Evolutionary conservation across 306 rosid species (phyloP).

Genomic region (Fagus crenata): DNA sequence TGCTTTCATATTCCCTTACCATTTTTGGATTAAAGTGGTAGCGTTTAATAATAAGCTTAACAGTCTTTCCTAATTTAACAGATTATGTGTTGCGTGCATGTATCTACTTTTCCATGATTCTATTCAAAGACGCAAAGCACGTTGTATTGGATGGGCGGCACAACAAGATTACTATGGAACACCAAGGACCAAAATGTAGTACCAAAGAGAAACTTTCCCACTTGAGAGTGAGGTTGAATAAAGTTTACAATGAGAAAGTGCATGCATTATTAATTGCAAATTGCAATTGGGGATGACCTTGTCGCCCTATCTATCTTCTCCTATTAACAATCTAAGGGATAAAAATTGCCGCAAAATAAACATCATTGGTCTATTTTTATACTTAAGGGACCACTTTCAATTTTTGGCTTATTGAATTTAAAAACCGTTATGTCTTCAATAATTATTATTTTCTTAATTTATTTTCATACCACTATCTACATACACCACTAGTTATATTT

Average conservation of each 20-base stretch:
- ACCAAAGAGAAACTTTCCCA: background rate
- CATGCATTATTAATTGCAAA: background rate
- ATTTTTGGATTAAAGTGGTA: too few species aligned
- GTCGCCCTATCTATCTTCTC: too few species aligned
- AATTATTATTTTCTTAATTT: background rate
- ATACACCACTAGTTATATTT: background rate
- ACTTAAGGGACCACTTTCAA: background rate
- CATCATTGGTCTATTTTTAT: background rate
- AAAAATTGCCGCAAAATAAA: background rate
- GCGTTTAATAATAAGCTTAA: too few species aligned
- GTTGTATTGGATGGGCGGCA: conserved; percentile 13
- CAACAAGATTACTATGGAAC: background rate
- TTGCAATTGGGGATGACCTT: background rate
- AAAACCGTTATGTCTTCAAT: background rate
- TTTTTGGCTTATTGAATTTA: background rate
- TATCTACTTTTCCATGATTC: background rate
- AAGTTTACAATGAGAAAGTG: background rate
- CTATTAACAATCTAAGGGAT: background rate
- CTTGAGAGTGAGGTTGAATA: background rate
- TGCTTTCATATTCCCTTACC: too few species aligned
- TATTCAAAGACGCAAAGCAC: conserved; percentile 7
- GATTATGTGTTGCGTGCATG: background rate
- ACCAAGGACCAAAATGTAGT: background rate
- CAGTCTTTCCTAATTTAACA: background rate
- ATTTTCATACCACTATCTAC: background rate